Evolutionary conservation across 768 basidiomycete genomes (phyloP).

Genomic region (Trichaptum fuscoviolaceum): DNA sequence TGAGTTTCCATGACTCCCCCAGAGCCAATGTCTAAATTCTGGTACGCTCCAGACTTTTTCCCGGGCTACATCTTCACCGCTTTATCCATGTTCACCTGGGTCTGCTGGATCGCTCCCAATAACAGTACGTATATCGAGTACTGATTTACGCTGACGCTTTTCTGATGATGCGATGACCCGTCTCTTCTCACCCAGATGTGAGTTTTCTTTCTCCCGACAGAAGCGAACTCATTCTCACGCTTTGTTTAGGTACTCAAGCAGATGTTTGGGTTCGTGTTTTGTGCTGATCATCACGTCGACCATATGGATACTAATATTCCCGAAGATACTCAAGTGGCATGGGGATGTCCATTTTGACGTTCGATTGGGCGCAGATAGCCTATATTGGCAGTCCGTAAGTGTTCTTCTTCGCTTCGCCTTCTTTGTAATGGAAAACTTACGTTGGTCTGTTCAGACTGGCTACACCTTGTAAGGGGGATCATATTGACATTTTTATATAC

Average conservation of each 20-base stretch:
- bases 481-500: not conserved
- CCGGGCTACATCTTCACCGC: constrained; percentile 30
- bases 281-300: constrained; percentile 1
- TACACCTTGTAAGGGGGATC: constrained; percentile 46
- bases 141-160: not conserved
- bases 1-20: not conserved
- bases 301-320: not conserved
- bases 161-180: constrained; percentile 1
- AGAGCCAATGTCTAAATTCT: not conserved
- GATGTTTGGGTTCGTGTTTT: constrained; percentile 55
- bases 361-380: constrained; percentile 73
- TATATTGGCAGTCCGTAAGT: constrained; percentile 27
- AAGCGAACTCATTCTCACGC: not conserved
- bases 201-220: not conserved
- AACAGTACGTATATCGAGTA: constrained; percentile 7
- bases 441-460: constrained; percentile 50
- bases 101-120: constrained; percentile 28
- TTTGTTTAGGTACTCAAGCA: constrained; percentile 44
- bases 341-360: constrained; percentile 72
- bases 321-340: constrained; percentile 29
- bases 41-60: constrained; percentile 19
- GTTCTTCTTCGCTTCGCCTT: constrained; percentile 12
- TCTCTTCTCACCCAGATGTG: not conserved
- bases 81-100: constrained; percentile 27
- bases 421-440: not conserved